Evolutionary conservation across 228 moss, liverwort and hornwort species (phyloP).

Genomic region (Sphagnum magellanicum): DNA sequence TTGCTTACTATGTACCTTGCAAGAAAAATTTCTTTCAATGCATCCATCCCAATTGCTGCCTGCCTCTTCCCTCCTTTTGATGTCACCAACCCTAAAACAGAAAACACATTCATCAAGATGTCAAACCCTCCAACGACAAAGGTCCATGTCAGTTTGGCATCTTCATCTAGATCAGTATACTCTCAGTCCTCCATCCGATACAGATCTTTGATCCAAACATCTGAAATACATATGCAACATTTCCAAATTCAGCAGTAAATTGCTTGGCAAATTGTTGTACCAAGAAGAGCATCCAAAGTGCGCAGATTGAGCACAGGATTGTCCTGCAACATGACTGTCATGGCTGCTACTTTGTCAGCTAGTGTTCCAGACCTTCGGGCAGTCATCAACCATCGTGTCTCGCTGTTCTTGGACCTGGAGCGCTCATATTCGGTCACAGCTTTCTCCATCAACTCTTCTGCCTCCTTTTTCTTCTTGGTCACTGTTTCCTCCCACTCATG

Average conservation of each 20-base stretch:
- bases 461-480: conserved; percentile 51
- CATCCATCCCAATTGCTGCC: conserved; percentile 91
- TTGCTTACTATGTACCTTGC: conserved; percentile 38
- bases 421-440: conserved; percentile 67
- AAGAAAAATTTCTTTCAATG: conserved; percentile 86
- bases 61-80: conserved; percentile 98
- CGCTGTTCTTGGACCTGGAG: conserved; percentile 68
- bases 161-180: too few relatives aligned
- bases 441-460: conserved; percentile 77
- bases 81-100: conserved; percentile 71
- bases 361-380: conserved; percentile 91
- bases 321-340: conserved; percentile 98
- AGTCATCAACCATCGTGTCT: conserved; percentile 78
- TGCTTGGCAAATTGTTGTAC: conserved; percentile 20
- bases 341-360: conserved; percentile 92
- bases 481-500: conserved; percentile 19
- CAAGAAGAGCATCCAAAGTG: conserved; percentile 86
- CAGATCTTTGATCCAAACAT: neutral
- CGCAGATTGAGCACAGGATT: conserved; percentile 92
- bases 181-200: too few relatives aligned
- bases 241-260: neutral
- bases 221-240: neutral
- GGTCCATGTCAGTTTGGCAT: neutral
- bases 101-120: neutral
- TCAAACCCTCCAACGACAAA: neutral